Evolutionary conservation across 2,329 filamentous ascomycete genomes (phyloP), one percentile per base, ranked within the genome.

Genomic region (Pseudomassariella vexata): DNA sequence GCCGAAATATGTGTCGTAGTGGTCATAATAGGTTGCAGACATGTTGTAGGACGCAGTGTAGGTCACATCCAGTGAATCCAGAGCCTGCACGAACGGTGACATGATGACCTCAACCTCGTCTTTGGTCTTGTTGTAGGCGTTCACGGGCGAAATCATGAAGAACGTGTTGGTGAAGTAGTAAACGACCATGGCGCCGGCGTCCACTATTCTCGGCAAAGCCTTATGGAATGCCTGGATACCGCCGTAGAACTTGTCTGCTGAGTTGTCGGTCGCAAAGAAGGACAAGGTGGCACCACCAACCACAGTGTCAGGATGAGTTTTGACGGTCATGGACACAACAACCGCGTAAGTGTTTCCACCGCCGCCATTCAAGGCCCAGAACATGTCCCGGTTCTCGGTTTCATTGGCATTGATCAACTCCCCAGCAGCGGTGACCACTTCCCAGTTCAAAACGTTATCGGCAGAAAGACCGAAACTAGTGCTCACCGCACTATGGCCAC

Each of bases 401-500:
- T 45, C 53, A 10, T 54, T 60, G 2, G 68, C 68, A 5, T 50
- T 59, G 1, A 70, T 35, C 9, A 46, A n/a, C 18, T 36, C 17
- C 7, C 43, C 37, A 6, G 32, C 30, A 12, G 43, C 34, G 1
- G 61, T 63, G 5, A 76, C 57, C 3, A 70, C 63, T 26, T 68
- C 56, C 34, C 54, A 64, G 19, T 62, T 74, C 49, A 9, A 61
- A 0, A 69, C 63, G 30, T 82, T 68, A 40, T 82, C 77, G 0
- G 74, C 75, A 9, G 56, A 70, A 0, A 84, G 59, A 5, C 79
- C 79, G 30, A 70, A 73, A n/a, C 49, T 56, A 2, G 68, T 68
- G 19, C 59, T 61, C 2, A 82, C 57, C 0, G 66, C 57, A 1
- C 64, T 67, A 45, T 79, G 74, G 0, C 79, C 78, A 10, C 74